Percentiles rank a stretch among this genome's conserved stretches.
phyloP scores from a whole-genome alignment of 1,284 basidiomycete species.

The Cutaneotrichosporon cutaneum region DNA sequence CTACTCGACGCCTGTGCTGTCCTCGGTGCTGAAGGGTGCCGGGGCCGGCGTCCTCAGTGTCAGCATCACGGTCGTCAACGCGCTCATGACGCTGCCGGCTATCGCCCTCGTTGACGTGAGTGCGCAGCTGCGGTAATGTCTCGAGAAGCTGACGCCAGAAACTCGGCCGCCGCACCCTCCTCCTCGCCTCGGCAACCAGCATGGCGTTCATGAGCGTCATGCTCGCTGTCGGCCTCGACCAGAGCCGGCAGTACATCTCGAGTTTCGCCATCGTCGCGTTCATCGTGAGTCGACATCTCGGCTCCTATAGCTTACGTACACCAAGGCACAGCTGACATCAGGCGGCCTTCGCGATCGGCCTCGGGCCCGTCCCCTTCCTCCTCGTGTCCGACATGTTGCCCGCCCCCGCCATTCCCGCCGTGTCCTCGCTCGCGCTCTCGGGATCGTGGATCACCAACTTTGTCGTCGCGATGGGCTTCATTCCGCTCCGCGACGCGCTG shows the following conservation, averaged over 20 bases:
- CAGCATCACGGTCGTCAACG: slow-evolving; percentile 68
- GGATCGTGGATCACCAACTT: slow-evolving; percentile 87
- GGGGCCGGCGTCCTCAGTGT: slow-evolving; percentile 60
- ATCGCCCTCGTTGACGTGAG: slow-evolving; percentile 80
- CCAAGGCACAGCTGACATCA: slow-evolving; percentile 2
- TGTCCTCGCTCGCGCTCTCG: slow-evolving; percentile 78
- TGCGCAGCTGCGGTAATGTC: slow-evolving; percentile 11
- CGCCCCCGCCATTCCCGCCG: slow-evolving; percentile 71
- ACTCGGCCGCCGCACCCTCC: slow-evolving; percentile 52
- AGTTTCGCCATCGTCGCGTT: slow-evolving; percentile 78
- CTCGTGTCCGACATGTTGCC: slow-evolving; percentile 91
- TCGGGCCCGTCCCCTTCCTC: slow-evolving; percentile 91
- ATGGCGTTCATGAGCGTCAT: slow-evolving; percentile 66
- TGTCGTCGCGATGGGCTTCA: slow-evolving; percentile 73
- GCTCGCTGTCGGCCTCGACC: slow-evolving; percentile 71
- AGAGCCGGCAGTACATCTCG: slow-evolving; percentile 61
- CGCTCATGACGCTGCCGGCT: slow-evolving; percentile 72
- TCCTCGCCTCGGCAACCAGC: slow-evolving; percentile 58
- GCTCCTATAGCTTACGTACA: neutral
- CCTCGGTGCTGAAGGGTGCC: slow-evolving; percentile 69
- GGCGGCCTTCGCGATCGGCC: slow-evolving; percentile 80
- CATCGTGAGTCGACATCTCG: slow-evolving; percentile 61
- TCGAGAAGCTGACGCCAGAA: slow-evolving; percentile 30
- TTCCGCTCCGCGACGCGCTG: slow-evolving; percentile 74
- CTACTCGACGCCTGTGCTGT: slow-evolving; percentile 83